Evolutionary conservation across 805 yeast species (phyloP).

Genomic region (Grigorovia humatica): DNA sequence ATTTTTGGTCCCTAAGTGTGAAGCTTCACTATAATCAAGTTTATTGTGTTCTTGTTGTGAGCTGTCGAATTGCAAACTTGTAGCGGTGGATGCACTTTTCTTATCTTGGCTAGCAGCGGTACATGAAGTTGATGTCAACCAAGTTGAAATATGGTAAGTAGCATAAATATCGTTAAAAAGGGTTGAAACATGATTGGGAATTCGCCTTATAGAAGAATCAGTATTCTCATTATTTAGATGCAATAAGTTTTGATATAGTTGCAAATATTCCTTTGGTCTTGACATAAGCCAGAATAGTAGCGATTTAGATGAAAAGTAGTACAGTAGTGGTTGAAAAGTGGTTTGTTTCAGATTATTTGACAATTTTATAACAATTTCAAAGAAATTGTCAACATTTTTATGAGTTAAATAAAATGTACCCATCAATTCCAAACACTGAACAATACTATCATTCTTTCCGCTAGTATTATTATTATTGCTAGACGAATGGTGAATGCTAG

Average conservation of each 20-base stretch:
- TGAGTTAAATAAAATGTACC: conserved; percentile 33
- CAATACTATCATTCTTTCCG: background rate
- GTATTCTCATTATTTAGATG: conserved; percentile 5
- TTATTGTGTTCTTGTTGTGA: background rate
- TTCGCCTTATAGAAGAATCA: conserved; percentile 7
- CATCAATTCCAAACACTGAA: conserved; percentile 31
- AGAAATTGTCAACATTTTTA: conserved; percentile 26
- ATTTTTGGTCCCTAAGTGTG: background rate
- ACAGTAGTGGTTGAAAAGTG: conserved; percentile 34
- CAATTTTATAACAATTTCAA: conserved; percentile 31
- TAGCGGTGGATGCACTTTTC: background rate
- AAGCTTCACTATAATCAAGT: background rate
- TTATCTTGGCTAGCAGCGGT: background rate
- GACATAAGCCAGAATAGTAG: conserved; percentile 39
- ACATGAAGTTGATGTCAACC: conserved; percentile 6
- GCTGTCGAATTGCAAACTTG: background rate
- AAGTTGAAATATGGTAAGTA: conserved; percentile 9
- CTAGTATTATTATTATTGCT: background rate
- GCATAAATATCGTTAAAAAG: conserved; percentile 16
- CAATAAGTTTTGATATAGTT: conserved; percentile 9
- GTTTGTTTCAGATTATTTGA: conserved; percentile 31
- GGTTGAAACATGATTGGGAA: conserved; percentile 10
- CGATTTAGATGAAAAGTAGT: conserved; percentile 35
- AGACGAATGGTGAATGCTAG: background rate
- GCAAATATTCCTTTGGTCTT: conserved; percentile 36